A percentile compares a stretch with the other conserved stretches of the same genome.
Conservation (phyloP, 192 early-diverging fungal genomes). For the Entomortierella chlamydospora region DNA sequence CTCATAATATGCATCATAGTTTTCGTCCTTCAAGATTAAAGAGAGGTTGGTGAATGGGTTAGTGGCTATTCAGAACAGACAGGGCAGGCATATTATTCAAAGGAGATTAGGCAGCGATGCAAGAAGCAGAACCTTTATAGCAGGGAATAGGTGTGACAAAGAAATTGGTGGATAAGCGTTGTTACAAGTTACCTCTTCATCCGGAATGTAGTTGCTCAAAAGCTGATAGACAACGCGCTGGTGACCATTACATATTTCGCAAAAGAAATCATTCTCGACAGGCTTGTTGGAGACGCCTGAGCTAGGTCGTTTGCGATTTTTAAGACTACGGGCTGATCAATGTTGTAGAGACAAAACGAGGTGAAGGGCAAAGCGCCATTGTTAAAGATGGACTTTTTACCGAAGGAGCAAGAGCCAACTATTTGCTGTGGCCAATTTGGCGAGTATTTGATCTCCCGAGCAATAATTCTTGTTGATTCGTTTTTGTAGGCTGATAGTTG, state of each 20-base stretch:
- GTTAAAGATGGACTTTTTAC: too few species aligned
- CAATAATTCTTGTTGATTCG: too few species aligned
- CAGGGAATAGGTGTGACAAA: background rate
- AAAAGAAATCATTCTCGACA: conserved; percentile 28
- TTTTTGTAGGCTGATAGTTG: too few species aligned
- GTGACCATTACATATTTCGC: conserved; percentile 42
- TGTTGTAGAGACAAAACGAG: background rate
- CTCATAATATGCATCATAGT: conserved; percentile 28
- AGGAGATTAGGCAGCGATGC: too few species aligned
- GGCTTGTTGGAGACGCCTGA: background rate
- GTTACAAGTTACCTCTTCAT: conserved; percentile 41
- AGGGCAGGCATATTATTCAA: too few species aligned
- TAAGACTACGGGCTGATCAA: conserved; percentile 19
- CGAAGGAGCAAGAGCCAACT: too few species aligned
- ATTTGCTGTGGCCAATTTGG: too few species aligned
- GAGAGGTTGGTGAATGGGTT: background rate
- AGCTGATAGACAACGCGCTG: conserved; percentile 47
- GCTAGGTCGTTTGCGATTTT: background rate
- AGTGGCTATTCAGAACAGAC: background rate
- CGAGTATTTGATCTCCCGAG: too few species aligned
- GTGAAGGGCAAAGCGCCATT: background rate
- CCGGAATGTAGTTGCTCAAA: conserved; percentile 50
- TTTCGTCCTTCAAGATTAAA: conserved; percentile 24
- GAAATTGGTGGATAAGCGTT: background rate
- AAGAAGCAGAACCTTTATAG: too few species aligned